Evolutionary conservation across 768 basidiomycete species (phyloP).

Genomic region (Russula brevipes): DNA sequence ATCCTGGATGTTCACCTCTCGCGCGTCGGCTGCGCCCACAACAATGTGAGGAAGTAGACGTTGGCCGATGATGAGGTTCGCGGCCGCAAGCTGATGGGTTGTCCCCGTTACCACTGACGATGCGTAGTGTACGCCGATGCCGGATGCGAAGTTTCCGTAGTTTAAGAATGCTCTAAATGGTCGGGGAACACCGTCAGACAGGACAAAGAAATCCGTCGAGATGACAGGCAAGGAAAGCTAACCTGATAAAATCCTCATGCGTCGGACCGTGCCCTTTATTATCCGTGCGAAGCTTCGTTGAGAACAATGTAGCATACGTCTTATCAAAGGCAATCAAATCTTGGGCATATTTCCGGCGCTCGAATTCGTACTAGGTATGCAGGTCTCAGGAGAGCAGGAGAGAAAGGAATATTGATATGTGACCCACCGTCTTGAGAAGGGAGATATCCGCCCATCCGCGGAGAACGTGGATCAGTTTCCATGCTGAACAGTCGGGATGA

Average conservation of each 20-base stretch:
- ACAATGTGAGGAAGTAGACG: slow-evolving; percentile 47
- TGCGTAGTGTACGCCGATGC: slow-evolving; percentile 46
- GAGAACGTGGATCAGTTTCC: slow-evolving; percentile 51
- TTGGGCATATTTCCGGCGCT: slow-evolving; percentile 49
- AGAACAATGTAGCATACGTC: slow-evolving; percentile 47
- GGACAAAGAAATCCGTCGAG: too few species aligned
- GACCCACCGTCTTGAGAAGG: slow-evolving; percentile 43
- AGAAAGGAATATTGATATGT: neutral
- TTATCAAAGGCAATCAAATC: slow-evolving; percentile 53
- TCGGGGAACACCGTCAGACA: too few species aligned
- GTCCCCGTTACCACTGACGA: slow-evolving; percentile 37
- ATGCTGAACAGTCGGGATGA: slow-evolving; percentile 31
- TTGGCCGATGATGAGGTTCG: slow-evolving; percentile 43
- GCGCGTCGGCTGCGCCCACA: slow-evolving; percentile 43
- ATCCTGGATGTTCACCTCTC: slow-evolving; percentile 47
- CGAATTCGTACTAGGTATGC: slow-evolving; percentile 43
- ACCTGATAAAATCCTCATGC: slow-evolving; percentile 45
- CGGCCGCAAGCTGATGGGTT: slow-evolving; percentile 36
- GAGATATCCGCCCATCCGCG: slow-evolving; percentile 44
- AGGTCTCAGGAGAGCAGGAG: neutral
- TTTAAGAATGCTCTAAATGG: slow-evolving; percentile 39
- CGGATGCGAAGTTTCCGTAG: slow-evolving; percentile 44
- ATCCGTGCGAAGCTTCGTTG: slow-evolving; percentile 44
- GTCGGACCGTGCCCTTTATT: slow-evolving; percentile 44
- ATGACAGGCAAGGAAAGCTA: slow-evolving; percentile 13